Conservation (phyloP, 805 yeast species). For the Hermanozyma aechmeae region DNA sequence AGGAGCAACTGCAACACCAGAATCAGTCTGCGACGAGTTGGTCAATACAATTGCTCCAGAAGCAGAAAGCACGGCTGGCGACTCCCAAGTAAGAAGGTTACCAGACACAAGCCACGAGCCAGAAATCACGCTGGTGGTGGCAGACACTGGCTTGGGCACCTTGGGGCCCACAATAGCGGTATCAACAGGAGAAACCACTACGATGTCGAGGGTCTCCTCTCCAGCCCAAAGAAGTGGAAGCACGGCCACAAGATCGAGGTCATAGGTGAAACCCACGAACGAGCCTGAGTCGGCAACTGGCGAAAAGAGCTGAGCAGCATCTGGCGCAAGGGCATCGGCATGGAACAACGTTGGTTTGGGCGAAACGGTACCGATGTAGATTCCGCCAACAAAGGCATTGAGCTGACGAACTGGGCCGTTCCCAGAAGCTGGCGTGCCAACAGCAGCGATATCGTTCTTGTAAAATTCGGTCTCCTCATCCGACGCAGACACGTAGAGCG, state of each 20-base stretch:
- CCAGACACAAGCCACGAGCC: constrained; percentile 18
- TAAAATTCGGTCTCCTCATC: constrained; percentile 16
- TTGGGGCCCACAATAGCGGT: constrained; percentile 8
- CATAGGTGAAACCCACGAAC: constrained; percentile 17
- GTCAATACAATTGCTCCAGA: constrained; percentile 10
- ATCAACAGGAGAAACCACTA: constrained; percentile 16
- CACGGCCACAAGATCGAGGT: constrained; percentile 15
- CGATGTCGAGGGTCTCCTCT: constrained; percentile 12
- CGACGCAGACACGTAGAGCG: constrained; percentile 17
- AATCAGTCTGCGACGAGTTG: constrained; percentile 7
- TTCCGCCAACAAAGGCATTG: constrained; percentile 13
- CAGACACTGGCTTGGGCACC: constrained; percentile 12
- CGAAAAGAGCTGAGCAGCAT: constrained; percentile 9
- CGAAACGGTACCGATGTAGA: constrained; percentile 13
- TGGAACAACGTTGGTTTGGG: constrained; percentile 22
- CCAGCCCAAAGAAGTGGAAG: constrained; percentile 20
- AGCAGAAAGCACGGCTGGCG: constrained; percentile 6
- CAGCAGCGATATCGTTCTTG: constrained; percentile 8
- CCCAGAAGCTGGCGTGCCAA: not conserved
- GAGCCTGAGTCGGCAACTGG: constrained; percentile 20
- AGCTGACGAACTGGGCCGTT: constrained; percentile 17
- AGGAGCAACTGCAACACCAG: constrained; percentile 15
- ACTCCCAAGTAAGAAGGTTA: constrained; percentile 18
- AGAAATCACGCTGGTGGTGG: constrained; percentile 6
- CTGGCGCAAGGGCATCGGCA: constrained; percentile 11